Base-by-base conservation (phyloP, 2,329 filamentous ascomycete genomes). In the Diplodia scrobiculata region DNA sequence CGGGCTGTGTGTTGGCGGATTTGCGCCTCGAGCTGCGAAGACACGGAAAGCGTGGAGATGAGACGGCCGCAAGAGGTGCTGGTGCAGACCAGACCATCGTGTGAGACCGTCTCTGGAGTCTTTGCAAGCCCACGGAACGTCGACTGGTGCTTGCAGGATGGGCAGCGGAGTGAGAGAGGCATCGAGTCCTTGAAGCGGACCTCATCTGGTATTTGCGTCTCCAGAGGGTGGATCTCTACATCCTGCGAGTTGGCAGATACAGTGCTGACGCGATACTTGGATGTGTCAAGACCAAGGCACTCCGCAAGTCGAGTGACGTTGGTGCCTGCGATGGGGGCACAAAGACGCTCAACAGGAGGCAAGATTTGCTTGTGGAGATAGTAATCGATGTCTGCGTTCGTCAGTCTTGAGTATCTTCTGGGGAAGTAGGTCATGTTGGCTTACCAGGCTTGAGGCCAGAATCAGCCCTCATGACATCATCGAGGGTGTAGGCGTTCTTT, bases 311-410 rank as follows among this genome's bases (percentile, higher is more conserved):
- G 89, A 1, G 91, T 87, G 7, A 94, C 90, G 69, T 97, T 96
- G 1, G 95, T 99, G 67, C 95, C 95, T 14, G 87, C 87, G 73
- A 99, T 97, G 68, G 96, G 97, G 68, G 94, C 95, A 76, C 95
- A 99, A 25, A 99, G 88, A 84, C 95, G 91, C 80, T 99, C 95
- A 29, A 99, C 95, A 0, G 95, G 95, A 11, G 95, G 95, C 79
- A 99, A 92, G 67, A 99, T 97, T 78, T 99, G 95, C 82, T 99
- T 99, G 81, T 92, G 90, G 47, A 99, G 87, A 77, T 99, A 99
- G 86, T 93, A 98, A 75, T 99, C 95, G n/a, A 97, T 86, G 74
- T 99, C 95, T 66, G 58, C 9, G 47, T 4, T 34, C 21, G 47
- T 66, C 11, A 66, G 58, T 59, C 17, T 63, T 63, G 5, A 27